Evolutionary conservation across 1,139 yeast genomes (phyloP).

Genomic region (Hansenula lynferdii): DNA sequence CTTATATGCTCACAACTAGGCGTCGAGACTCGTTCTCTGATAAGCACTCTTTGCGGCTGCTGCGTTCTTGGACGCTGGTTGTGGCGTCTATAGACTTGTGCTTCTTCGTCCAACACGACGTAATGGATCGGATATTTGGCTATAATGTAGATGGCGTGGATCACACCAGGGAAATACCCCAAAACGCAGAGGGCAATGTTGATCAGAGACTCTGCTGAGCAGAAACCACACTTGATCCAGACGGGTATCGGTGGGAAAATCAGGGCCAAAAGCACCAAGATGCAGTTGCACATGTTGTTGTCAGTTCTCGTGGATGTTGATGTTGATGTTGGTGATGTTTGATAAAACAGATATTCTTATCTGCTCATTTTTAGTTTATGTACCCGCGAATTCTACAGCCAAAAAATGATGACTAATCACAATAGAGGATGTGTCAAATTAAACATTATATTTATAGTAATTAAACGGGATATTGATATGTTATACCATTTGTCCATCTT

Average conservation of each 20-base stretch:
- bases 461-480: not conserved
- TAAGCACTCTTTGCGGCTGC: slow-evolving; percentile 5
- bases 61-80: not conserved
- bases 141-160: slow-evolving; percentile 63
- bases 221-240: slow-evolving; percentile 60
- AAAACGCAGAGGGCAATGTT: slow-evolving; percentile 52
- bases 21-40: slow-evolving; percentile 9
- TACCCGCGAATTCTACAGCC: too few species aligned
- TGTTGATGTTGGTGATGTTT: too few species aligned
- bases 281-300: slow-evolving; percentile 28
- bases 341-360: too few species aligned
- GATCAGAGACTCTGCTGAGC: slow-evolving; percentile 56
- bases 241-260: slow-evolving; percentile 72
- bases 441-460: too few species aligned
- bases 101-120: slow-evolving; percentile 27
- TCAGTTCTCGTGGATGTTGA: not conserved
- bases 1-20: slow-evolving; percentile 8
- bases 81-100: slow-evolving; percentile 6
- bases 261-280: slow-evolving; percentile 55
- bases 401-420: too few species aligned
- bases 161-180: slow-evolving; percentile 67
- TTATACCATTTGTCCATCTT: not conserved
- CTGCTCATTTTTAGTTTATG: too few species aligned
- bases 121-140: slow-evolving; percentile 30
- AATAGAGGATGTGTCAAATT: too few species aligned